Base-by-base conservation (phyloP, 2,329 filamentous ascomycete species). In the Pezicula carpinea region DNA sequence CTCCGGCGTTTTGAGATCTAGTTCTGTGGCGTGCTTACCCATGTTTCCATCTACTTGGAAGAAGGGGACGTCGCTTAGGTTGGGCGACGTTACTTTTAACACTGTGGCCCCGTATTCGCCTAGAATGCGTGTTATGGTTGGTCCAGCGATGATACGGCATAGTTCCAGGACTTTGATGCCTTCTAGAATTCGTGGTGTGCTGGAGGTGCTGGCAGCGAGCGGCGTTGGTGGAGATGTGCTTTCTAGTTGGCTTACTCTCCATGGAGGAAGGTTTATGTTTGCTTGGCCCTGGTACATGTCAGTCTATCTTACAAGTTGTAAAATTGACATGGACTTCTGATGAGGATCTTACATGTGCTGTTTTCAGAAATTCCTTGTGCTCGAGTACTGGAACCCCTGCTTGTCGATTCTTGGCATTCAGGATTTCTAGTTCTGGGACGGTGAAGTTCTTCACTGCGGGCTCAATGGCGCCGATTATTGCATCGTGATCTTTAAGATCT, bases 101-200 rank as follows among this genome's bases (percentile, higher is more conserved):
- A 89, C 83, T 36, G 82, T 77, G 8, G 85, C 86, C 3, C 86
- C 86, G 58, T 87, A 83, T 49, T 86, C 84, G 11, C 80, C 83
- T 0, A 89, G 73, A 1, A 80, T 79, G 31, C 83, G 77, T 2
- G 79, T 79, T 53, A 89, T 80, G 6, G 80, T 77, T 7, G 85
- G 85, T 0, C 83, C 85, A 3, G 85, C 85, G 53, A 89, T 87
- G 57, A 89, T 82, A 32, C 85, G 80, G 59, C 83, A 85, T 33
- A 89, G 66, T 59, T 90, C 86, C 6, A 89, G 73, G 6, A 89
- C 84, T 56, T 83, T 85, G 61, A 89, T 72, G 0, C 85, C 85
- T 17, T 56, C 72, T 49, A 67, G 80, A 56, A 58, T 49, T 47
- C 56, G 54, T 8, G 54, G 55, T 29, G 55, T 52, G 5, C 43